These are phyloP conservation scores for Halteria grandinella DNA, from an alignment of 73 alveolate species.

Conservation along the genomic window DNA sequence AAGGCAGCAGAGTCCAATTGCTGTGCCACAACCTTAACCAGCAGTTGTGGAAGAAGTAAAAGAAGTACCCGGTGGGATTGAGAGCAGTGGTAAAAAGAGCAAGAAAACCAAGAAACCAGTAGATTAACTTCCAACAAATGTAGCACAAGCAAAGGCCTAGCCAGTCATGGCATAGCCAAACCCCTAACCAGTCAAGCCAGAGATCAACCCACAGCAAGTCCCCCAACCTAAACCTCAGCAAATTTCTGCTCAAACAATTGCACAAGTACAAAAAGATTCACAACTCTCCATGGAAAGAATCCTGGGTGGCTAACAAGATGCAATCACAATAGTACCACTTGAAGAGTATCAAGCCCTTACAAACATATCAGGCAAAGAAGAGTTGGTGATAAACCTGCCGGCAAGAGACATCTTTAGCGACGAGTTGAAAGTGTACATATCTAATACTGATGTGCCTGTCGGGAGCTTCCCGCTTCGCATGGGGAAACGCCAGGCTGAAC, in stretches of 20 bases:
- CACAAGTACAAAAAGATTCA: not conserved
- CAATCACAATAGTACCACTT: constrained; percentile 5
- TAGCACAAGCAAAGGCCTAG: no score
- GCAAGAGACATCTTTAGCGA: constrained; percentile 16
- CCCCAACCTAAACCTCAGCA: not conserved
- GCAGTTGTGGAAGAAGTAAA: no score
- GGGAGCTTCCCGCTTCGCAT: no score
- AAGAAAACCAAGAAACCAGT: no score
- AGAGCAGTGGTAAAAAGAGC: no score
- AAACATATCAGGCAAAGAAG: constrained; percentile 9
- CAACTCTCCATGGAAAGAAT: constrained; percentile 17
- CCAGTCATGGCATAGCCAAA: no score
- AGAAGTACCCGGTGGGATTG: no score
- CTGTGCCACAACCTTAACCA: no score
- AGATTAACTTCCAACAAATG: no score
- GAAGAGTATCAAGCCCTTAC: constrained; percentile 23
- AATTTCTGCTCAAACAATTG: no score
- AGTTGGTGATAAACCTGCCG: not conserved
- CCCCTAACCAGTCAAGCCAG: not conserved
- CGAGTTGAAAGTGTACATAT: constrained; percentile 21
- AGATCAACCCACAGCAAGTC: not conserved
- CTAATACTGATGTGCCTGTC: constrained; percentile 20
- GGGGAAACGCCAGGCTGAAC: no score
- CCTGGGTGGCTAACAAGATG: constrained; percentile 7
- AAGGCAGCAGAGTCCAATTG: no score